Evolutionary conservation across 305 asterid genomes (phyloP), one percentile per base, ranked within the genome.

Genomic region (Solanum hybrid): DNA sequence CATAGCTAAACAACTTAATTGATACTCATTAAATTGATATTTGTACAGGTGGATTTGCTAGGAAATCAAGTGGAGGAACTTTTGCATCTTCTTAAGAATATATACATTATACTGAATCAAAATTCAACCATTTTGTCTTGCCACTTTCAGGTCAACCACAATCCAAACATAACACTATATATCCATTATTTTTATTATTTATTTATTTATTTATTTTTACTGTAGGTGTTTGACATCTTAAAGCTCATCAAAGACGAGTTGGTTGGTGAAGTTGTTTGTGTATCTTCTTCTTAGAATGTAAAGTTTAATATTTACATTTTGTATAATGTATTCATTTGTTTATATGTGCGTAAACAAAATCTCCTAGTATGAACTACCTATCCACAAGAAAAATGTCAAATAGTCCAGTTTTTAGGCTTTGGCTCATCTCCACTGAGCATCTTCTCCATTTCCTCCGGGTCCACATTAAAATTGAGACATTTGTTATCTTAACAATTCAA

Each of bases 51-150:
- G 78, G 98, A 97, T 94, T 90, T 95, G 89, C 96, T 96, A 7
- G 99, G 97, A 38, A 94, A 97, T 94, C 95, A 96, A 86, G 99
- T 95, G 88, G 98, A 96, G 38, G 84, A 90, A 79, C 98, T 94
- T 22, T 69, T 92, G 35, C 80, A 87, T 45, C 91, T 96, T 85
- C 95, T 97, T 29, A 92, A 95, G 91, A 94, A 88, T 64, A 87
- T 95, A 92, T 93, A 94, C 89, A 14, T 79, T 12, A 91, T 89
- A 86, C 88, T 96, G 35, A 87, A 92, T 84, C 94, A 86, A 88
- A 93, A 96, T 86, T 94, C 97, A 22, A 51, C 89, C n/a, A 82
- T 86, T 90, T 86, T 96, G 51, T 91, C 98, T 4, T 85, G 24
- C 85, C 78, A 93, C 89, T 93, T 94, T 27, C 91, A 32, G 34